These are phyloP conservation scores for Pulveroboletus frians DNA, from an alignment of 768 basidiomycete genomes.

Conservation along the genomic window DNA sequence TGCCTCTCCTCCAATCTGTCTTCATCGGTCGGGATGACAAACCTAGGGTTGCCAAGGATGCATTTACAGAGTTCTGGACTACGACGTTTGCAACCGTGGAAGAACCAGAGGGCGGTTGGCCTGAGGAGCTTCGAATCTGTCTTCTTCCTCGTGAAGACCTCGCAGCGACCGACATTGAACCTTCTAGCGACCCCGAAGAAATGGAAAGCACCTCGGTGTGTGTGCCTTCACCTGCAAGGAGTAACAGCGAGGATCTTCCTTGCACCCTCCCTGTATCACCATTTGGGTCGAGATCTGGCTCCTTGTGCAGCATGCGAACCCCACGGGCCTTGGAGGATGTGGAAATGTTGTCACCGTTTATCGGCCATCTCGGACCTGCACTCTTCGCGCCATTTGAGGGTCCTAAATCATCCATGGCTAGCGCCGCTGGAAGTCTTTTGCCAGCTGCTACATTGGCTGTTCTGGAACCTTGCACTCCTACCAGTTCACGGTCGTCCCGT, in stretches of 20 bases:
- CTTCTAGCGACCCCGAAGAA: constrained; percentile 25
- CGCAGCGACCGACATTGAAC: constrained; percentile 13
- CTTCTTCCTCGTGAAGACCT: constrained; percentile 14
- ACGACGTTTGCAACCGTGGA: constrained; percentile 37
- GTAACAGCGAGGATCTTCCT: constrained; percentile 4
- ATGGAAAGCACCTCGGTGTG: constrained; percentile 10
- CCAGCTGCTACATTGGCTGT: neutral
- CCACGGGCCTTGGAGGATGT: neutral
- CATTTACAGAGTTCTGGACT: constrained; percentile 63
- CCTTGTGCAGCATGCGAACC: constrained; percentile 2
- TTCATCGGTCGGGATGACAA: constrained; percentile 50
- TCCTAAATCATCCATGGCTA: constrained; percentile 2
- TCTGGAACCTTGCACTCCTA: constrained; percentile 28
- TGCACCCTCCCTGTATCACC: constrained; percentile 12
- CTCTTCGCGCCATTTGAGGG: constrained; percentile 15
- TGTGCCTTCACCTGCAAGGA: neutral
- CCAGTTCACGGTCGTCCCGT: constrained; percentile 16
- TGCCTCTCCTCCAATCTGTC: constrained; percentile 50
- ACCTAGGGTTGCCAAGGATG: constrained; percentile 38
- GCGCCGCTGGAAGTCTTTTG: constrained; percentile 1
- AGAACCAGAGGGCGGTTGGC: constrained; percentile 51
- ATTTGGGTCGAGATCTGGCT: neutral
- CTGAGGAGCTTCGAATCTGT: constrained; percentile 39
- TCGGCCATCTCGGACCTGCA: constrained; percentile 28
- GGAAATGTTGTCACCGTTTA: constrained; percentile 14